A percentile compares a stretch with the other conserved stretches of the same genome.
Evolutionary conservation across 805 yeast genomes (phyloP).

Genomic region (Sungouiozyma ichnusensis): DNA sequence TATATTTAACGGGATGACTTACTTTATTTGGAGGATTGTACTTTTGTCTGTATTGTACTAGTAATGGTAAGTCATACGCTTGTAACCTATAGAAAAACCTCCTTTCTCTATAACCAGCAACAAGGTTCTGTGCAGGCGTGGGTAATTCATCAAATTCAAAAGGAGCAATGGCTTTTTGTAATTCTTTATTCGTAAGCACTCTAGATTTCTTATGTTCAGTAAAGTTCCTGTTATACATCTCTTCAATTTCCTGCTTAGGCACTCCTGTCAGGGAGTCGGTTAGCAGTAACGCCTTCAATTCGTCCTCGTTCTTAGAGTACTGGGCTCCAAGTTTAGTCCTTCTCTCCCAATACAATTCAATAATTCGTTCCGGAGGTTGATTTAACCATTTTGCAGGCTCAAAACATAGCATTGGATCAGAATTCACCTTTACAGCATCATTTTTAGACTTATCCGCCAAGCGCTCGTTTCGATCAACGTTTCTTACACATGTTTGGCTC

Average conservation of each 20-base stretch:
- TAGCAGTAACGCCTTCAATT: constrained; percentile 45
- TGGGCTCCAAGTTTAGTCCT: constrained; percentile 42
- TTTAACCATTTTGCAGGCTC: constrained; percentile 66
- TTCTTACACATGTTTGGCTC: too few relatives aligned
- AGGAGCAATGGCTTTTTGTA: constrained; percentile 11
- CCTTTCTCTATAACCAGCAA: constrained; percentile 61
- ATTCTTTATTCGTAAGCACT: constrained; percentile 1
- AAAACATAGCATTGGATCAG: constrained; percentile 30
- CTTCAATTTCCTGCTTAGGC: constrained; percentile 25
- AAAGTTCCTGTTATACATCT: constrained; percentile 23
- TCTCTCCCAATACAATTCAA: constrained; percentile 51
- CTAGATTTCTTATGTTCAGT: neutral
- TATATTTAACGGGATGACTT: constrained; percentile 49
- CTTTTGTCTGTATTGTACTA: constrained; percentile 63
- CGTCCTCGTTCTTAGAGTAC: constrained; percentile 41
- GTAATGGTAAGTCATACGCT: constrained; percentile 84
- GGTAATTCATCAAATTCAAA: constrained; percentile 58
- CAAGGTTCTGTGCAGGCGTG: constrained; percentile 58
- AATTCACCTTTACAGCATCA: neutral
- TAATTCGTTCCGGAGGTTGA: constrained; percentile 50
- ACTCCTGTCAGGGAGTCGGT: constrained; percentile 37
- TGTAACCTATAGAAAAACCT: constrained; percentile 72
- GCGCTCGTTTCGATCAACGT: too few relatives aligned
- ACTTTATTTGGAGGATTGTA: constrained; percentile 41
- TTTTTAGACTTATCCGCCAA: neutral